These are phyloP conservation scores for Aureobasidium zeae DNA, from an alignment of 2,329 filamentous ascomycete species.

Conservation along the genomic window DNA sequence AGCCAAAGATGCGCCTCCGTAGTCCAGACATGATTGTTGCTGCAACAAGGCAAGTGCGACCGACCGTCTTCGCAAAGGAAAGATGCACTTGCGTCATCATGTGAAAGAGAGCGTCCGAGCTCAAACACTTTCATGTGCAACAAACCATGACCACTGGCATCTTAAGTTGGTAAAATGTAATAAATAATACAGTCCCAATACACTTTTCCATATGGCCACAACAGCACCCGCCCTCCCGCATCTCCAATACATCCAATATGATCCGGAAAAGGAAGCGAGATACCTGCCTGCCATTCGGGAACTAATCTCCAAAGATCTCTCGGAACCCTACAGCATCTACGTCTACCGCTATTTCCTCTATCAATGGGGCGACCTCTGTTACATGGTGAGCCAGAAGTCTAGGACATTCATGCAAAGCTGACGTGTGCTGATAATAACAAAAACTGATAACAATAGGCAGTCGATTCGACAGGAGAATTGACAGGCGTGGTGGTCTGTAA, in stretches of 20 bases:
- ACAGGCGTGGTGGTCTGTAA: slow-evolving; percentile 93
- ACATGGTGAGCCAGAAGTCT: slow-evolving; percentile 53
- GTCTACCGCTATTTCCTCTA: slow-evolving; percentile 97
- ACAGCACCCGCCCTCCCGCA: too few relatives aligned
- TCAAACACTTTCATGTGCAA: slow-evolving; percentile 11
- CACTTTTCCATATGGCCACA: slow-evolving; percentile 9
- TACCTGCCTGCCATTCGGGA: slow-evolving; percentile 82
- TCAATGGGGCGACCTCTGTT: slow-evolving; percentile 97
- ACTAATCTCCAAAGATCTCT: slow-evolving; percentile 90
- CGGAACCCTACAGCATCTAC: slow-evolving; percentile 98
- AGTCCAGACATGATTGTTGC: slow-evolving; percentile 29
- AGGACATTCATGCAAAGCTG: neutral
- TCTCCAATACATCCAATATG: slow-evolving; percentile 38
- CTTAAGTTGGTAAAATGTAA: neutral
- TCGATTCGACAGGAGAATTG: slow-evolving; percentile 42
- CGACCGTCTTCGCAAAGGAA: too few relatives aligned
- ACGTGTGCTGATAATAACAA: too few relatives aligned
- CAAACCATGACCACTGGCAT: neutral
- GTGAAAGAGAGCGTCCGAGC: slow-evolving; percentile 6
- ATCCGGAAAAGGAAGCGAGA: slow-evolving; percentile 48
- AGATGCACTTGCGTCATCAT: slow-evolving; percentile 4
- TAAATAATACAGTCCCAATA: neutral
- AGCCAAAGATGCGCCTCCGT: slow-evolving; percentile 29
- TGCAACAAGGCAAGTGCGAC: too few relatives aligned
- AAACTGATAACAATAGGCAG: slow-evolving; percentile 7